A percentile compares a stretch with the other conserved stretches of the same genome.
Conservation (phyloP, 176 grass and related monocot genomes). For the Triticum dicoccoides region DNA sequence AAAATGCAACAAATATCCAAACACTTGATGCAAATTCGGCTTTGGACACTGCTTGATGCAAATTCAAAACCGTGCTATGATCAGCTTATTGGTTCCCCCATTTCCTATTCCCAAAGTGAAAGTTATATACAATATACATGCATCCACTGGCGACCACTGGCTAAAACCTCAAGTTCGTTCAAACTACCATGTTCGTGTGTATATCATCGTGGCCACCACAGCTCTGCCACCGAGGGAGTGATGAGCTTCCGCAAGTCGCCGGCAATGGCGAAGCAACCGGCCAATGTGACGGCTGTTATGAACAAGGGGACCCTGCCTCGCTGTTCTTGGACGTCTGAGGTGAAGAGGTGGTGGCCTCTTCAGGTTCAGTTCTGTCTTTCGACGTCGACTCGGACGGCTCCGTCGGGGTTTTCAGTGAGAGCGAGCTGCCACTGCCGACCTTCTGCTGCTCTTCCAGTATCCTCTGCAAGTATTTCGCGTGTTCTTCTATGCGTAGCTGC, state of each 20-base stretch:
- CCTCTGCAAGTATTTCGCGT: constrained; percentile 91
- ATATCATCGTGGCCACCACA: not conserved
- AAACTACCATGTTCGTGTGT: not conserved
- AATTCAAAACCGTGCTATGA: not conserved
- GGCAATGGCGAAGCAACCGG: not conserved
- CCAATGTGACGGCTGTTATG: not conserved
- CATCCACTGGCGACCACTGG: not conserved
- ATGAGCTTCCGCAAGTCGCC: not conserved
- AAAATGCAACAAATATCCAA: not conserved
- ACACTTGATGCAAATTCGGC: not conserved
- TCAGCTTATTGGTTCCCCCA: not conserved
- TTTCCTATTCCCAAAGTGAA: constrained; percentile 15
- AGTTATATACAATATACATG: constrained; percentile 33
- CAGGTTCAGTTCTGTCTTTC: constrained; percentile 6
- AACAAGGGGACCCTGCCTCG: constrained; percentile 31
- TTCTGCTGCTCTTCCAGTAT: constrained; percentile 91
- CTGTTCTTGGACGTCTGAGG: constrained; percentile 27
- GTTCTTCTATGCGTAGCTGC: constrained; percentile 86
- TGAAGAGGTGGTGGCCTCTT: not conserved
- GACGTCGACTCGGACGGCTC: constrained; percentile 3
- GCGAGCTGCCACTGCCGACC: constrained; percentile 38
- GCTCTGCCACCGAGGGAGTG: not conserved
- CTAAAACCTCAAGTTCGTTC: not conserved
- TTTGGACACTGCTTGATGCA: not conserved
- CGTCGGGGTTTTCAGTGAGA: constrained; percentile 29